phyloP scores from a whole-genome alignment of 1,284 basidiomycete genomes.

The Baeospora myosura region DNA sequence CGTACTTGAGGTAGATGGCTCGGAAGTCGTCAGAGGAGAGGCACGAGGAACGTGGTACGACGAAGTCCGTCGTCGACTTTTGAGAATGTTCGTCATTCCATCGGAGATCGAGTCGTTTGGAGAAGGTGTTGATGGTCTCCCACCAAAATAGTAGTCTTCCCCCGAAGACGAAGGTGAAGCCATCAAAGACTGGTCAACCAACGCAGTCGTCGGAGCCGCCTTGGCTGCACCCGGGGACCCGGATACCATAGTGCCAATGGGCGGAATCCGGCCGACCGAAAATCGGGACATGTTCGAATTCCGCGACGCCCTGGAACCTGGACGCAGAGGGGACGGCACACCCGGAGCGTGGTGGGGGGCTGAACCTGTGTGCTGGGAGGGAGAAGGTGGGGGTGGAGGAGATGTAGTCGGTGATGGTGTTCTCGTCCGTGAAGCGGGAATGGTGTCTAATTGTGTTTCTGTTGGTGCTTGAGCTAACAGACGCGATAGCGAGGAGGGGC shows the following conservation, averaged over 20 bases:
- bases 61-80: conserved; percentile 41
- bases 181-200: conserved; percentile 46
- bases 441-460: conserved; percentile 28
- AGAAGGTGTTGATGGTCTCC: conserved; percentile 39
- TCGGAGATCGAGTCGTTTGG: conserved; percentile 52
- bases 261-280: conserved; percentile 50
- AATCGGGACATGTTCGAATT: conserved; percentile 47
- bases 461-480: conserved; percentile 62
- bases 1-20: conserved; percentile 6
- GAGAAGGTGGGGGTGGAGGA: conserved; percentile 27
- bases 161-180: conserved; percentile 35
- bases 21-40: conserved; percentile 34
- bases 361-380: conserved; percentile 24
- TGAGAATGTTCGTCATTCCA: conserved; percentile 41
- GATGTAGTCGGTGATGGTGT: conserved; percentile 25
- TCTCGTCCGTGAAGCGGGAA: conserved; percentile 20
- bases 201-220: conserved; percentile 60
- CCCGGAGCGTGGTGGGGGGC: conserved; percentile 25
- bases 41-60: conserved; percentile 48
- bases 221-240: conserved; percentile 38
- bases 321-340: conserved; percentile 49
- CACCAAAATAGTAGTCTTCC: conserved; percentile 27
- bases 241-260: conserved; percentile 39
- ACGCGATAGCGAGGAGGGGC: conserved; percentile 69
- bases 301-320: conserved; percentile 61